Conservation (phyloP, 192 early-diverging fungal species). For the Podila verticillata region DNA sequence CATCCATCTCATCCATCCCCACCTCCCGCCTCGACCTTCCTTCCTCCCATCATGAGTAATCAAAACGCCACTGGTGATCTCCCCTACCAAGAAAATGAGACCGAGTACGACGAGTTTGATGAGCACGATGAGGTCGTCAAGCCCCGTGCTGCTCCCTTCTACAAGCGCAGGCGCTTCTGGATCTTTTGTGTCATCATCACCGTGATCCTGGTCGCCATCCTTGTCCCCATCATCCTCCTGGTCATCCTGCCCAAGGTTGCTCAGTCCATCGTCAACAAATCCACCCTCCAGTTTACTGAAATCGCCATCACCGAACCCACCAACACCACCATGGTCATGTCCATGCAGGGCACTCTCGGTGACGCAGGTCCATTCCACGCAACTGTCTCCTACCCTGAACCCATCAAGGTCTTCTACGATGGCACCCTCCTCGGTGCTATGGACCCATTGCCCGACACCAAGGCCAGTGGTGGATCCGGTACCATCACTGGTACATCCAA, state of each 20-base stretch:
- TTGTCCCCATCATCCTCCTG: constrained; percentile 58
- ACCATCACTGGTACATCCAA: not conserved
- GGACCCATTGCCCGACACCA: constrained; percentile 30
- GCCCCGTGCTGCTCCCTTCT: constrained; percentile 32
- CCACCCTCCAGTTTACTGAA: constrained; percentile 45
- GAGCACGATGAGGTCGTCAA: constrained; percentile 35
- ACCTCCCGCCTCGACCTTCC: not conserved
- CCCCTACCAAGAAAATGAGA: constrained; percentile 43
- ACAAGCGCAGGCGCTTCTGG: constrained; percentile 63
- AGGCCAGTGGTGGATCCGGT: constrained; percentile 36
- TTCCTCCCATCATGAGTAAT: not conserved
- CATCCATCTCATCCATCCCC: not conserved
- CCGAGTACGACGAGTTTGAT: constrained; percentile 33
- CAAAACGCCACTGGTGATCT: constrained; percentile 10
- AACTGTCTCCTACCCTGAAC: constrained; percentile 54
- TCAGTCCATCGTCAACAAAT: constrained; percentile 57
- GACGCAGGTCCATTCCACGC: constrained; percentile 65
- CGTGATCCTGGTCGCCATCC: constrained; percentile 52
- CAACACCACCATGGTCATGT: constrained; percentile 50
- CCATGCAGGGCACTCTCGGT: constrained; percentile 47
- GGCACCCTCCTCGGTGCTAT: constrained; percentile 35
- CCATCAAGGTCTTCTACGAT: constrained; percentile 55
- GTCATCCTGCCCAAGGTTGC: constrained; percentile 64
- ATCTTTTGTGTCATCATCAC: constrained; percentile 58
- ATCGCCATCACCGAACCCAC: constrained; percentile 53